Evolutionary conservation across 371 early-diverging fungal species (phyloP).

Genomic region (Mortierella polycephala): DNA sequence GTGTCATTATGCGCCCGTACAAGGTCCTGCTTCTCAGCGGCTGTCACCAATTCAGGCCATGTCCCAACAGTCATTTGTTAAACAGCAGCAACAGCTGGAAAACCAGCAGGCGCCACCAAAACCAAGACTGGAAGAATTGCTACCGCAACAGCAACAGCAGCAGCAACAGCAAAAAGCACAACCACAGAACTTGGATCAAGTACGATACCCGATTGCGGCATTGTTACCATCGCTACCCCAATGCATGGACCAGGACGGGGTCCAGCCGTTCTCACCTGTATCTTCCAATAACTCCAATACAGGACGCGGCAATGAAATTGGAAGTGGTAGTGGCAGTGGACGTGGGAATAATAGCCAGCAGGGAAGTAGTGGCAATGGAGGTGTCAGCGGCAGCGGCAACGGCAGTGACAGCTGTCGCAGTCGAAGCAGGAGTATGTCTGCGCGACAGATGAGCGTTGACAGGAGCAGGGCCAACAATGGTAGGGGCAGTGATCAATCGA

Average conservation of each 20-base stretch:
- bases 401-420: constrained; percentile 23
- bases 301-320: constrained; percentile 13
- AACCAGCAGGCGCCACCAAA: constrained; percentile 10
- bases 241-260: constrained; percentile 14
- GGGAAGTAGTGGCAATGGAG: constrained; percentile 13
- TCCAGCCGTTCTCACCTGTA: constrained; percentile 24
- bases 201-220: constrained; percentile 12
- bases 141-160: constrained; percentile 3
- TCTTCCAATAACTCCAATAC: constrained; percentile 38
- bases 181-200: constrained; percentile 4
- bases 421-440: not conserved
- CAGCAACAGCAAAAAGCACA: constrained; percentile 9
- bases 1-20: not conserved
- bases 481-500: not conserved
- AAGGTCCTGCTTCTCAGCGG: constrained; percentile 3
- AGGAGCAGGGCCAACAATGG: constrained; percentile 3
- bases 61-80: constrained; percentile 7
- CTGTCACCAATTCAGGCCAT: constrained; percentile 1
- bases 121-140: constrained; percentile 1
- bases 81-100: constrained; percentile 24
- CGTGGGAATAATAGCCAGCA: constrained; percentile 17
- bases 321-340: constrained; percentile 4
- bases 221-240: constrained; percentile 35
- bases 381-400: constrained; percentile 5
- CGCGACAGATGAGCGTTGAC: not conserved